Evolutionary conservation across 192 early-diverging fungal genomes (phyloP), one percentile per base, ranked within the genome.

Genomic region (Podila epigama): DNA sequence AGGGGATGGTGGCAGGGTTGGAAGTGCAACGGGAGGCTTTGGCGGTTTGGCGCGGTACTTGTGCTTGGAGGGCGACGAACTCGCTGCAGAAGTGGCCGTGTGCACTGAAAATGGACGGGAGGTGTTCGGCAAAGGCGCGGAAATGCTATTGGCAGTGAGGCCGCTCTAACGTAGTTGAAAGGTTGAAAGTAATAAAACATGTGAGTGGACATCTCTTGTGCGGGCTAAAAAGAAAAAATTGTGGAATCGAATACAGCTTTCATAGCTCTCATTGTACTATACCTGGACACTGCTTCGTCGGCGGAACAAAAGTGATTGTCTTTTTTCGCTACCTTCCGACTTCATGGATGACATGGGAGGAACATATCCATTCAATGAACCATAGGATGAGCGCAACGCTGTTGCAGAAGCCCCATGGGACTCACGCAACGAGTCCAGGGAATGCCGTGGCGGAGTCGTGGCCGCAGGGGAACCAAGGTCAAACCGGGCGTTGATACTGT

Each of bases 11-110:
- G 70, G 52, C 52, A 54, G 5, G 25, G 52, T 31, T 18, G 27
- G 52, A 22, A 54, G 25, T 16, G 16, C 29, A 18, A 8, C 60
- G 0, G 70, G 70, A 18, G 72, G 72, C 59, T 67, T 51, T 1
- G 72, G 72, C 28, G 72, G 59, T 40, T 66, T 40, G 0, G 54
- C 25, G 5, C n/a, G 15, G 33, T 77, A 77, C 33, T 77, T 77
- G 40, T 64, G 22, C 5, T 60, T 59, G 1, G 72, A 63, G 1
- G 66, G 60, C 13, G 60, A 11, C 11, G 39, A 0, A 12, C 64
- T 60, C 0, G 50, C 20, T 44, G 68, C 73, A 5, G 66, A 63
- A 1, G 39, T 33, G 4, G 73, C 58, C 3, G 66, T 63, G 32
- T 55, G 51, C 0, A 37, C 39, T 2, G 73, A 77, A 37, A 54